Evolutionary conservation across 2,329 filamentous ascomycete genomes (phyloP).

Genomic region (Ploettnerulaceae sp.): DNA sequence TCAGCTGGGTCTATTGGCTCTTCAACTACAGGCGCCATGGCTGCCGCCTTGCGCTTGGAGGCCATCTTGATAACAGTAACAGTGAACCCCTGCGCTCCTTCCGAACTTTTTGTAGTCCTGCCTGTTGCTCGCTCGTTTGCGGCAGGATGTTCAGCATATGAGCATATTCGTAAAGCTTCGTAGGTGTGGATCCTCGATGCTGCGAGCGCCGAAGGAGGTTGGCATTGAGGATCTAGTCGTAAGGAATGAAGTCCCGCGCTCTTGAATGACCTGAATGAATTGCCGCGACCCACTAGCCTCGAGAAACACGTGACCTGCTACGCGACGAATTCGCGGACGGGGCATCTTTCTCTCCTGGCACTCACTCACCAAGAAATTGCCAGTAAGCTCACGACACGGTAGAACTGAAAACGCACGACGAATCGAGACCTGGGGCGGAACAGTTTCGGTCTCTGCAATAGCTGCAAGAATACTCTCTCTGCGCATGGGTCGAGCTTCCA

Average conservation of each 20-base stretch:
- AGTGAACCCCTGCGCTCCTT: no score
- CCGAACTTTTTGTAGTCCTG: background rate
- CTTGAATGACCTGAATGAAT: no score
- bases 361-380: background rate
- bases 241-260: no score
- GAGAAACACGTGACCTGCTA: background rate
- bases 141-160: background rate
- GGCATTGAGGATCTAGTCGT: no score
- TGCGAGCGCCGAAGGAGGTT: no score
- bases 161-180: no score
- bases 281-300: no score
- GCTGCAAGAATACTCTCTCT: background rate
- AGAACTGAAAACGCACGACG: background rate
- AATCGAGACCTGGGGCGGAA: background rate
- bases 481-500: constrained; percentile 28
- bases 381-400: constrained; percentile 2
- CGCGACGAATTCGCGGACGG: constrained; percentile 5
- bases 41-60: constrained; percentile 83
- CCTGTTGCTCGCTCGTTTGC: background rate
- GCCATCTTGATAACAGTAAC: constrained; percentile 59
- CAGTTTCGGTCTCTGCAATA: background rate
- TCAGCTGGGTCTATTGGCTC: constrained; percentile 90
- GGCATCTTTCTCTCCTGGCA: background rate
- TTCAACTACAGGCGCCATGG: constrained; percentile 62
- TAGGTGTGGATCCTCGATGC: background rate